Evolutionary conservation across 2,329 filamentous ascomycete genomes (phyloP).

Genomic region (Colletotrichum neosansevieriae): DNA sequence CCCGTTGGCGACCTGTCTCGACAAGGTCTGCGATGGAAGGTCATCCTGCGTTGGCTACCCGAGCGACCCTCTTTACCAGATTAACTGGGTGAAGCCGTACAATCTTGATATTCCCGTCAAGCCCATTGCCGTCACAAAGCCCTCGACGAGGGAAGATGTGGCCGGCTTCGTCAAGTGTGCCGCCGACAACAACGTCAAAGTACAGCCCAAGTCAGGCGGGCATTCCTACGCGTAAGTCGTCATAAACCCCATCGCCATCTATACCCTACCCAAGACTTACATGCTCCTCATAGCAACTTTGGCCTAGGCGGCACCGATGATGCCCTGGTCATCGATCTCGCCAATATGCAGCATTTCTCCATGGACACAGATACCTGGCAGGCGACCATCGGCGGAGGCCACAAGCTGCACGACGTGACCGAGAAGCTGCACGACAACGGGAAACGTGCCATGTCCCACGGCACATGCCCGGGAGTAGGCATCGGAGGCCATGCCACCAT

Average conservation of each 20-base stretch:
- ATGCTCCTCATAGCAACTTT: constrained; percentile 48
- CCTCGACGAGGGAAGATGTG: constrained; percentile 65
- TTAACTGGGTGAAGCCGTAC: constrained; percentile 64
- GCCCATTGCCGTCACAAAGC: constrained; percentile 69
- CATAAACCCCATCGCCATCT: not conserved
- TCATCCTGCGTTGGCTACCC: constrained; percentile 61
- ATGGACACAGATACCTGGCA: constrained; percentile 66
- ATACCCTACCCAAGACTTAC: not conserved
- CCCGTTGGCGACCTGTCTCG: constrained; percentile 59
- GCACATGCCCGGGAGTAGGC: constrained; percentile 70
- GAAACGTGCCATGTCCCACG: constrained; percentile 69
- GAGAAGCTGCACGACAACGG: constrained; percentile 62
- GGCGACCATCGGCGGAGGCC: constrained; percentile 67
- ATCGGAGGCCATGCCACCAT: constrained; percentile 70
- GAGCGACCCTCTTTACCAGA: constrained; percentile 57
- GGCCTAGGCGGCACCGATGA: constrained; percentile 64
- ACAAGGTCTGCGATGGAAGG: constrained; percentile 59
- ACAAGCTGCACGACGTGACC: constrained; percentile 64
- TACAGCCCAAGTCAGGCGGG: constrained; percentile 73
- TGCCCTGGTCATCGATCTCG: constrained; percentile 65
- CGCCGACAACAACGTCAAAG: constrained; percentile 59
- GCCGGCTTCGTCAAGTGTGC: constrained; percentile 70
- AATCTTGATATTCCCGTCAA: constrained; percentile 63
- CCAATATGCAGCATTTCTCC: constrained; percentile 63
- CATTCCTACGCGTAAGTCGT: constrained; percentile 70